Evolutionary conservation across 192 early-diverging fungal genomes (phyloP).

Genomic region (Linderina pennispora): DNA sequence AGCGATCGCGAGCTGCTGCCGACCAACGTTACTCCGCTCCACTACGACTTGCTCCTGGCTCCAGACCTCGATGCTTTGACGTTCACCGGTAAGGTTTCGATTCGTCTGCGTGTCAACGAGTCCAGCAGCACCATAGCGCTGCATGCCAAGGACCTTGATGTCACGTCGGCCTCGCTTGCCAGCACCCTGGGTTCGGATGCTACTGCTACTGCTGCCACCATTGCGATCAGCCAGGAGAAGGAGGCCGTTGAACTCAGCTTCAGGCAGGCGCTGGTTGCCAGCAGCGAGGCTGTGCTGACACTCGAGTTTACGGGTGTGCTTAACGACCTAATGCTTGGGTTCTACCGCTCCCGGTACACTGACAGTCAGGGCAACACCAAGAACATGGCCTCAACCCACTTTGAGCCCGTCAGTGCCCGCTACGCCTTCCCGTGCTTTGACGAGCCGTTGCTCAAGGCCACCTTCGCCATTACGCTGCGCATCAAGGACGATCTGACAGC

Average conservation of each 20-base stretch:
- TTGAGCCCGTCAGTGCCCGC: constrained; percentile 59
- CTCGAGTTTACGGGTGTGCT: constrained; percentile 54
- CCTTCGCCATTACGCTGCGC: constrained; percentile 59
- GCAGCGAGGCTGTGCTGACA: constrained; percentile 34
- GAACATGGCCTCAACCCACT: constrained; percentile 64
- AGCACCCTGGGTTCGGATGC: background rate
- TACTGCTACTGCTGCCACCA: background rate
- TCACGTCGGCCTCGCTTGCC: constrained; percentile 9
- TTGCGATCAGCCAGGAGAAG: constrained; percentile 1
- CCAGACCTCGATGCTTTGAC: constrained; percentile 64
- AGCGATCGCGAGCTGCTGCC: constrained; percentile 50
- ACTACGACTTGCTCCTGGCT: constrained; percentile 65
- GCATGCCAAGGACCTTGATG: constrained; percentile 50
- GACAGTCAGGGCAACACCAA: constrained; percentile 39
- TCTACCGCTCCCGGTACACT: constrained; percentile 60
- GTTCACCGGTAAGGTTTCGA: constrained; percentile 63
- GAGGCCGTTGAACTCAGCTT: constrained; percentile 43
- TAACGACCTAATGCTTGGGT: constrained; percentile 68
- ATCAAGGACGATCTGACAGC: constrained; percentile 49
- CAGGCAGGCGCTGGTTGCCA: constrained; percentile 21
- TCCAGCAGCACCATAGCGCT: constrained; percentile 50
- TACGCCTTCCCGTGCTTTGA: constrained; percentile 67
- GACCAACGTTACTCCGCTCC: constrained; percentile 62
- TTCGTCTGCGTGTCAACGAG: constrained; percentile 49
- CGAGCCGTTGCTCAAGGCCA: constrained; percentile 67